A percentile compares a stretch with the other conserved stretches of the same genome.
phyloP scores from a whole-genome alignment of 139 green algal species.

The Picochlorum costavermella region DNA sequence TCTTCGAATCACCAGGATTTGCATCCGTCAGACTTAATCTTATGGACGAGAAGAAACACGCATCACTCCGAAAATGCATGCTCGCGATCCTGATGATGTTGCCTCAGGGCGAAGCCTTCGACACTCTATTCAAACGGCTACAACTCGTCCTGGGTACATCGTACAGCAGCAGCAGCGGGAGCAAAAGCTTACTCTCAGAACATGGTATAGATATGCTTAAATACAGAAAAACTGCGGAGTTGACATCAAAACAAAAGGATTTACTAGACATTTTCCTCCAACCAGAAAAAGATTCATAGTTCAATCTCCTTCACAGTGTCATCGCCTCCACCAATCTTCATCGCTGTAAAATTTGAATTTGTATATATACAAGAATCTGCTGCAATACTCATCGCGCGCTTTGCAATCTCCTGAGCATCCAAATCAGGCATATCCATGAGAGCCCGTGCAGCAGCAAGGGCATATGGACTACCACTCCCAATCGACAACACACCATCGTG shows the following conservation, averaged over 20 bases:
- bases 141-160: slow-evolving; percentile 6
- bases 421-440: slow-evolving; percentile 63
- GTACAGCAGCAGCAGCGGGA: no score
- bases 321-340: slow-evolving; percentile 20
- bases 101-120: slow-evolving; percentile 86
- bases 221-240: no score
- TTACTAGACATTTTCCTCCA: neutral
- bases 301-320: slow-evolving; percentile 10
- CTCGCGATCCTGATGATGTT: slow-evolving; percentile 84
- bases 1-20: slow-evolving; percentile 90
- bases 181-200: no score
- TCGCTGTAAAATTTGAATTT: slow-evolving; percentile 75
- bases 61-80: slow-evolving; percentile 54
- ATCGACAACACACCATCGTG: slow-evolving; percentile 78
- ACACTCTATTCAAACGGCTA: slow-evolving; percentile 63
- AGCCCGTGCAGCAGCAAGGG: slow-evolving; percentile 65
- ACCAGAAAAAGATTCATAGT: neutral
- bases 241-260: neutral
- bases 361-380: slow-evolving; percentile 91
- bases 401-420: slow-evolving; percentile 48
- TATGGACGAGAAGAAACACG: slow-evolving; percentile 60
- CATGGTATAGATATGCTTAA: no score
- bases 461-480: slow-evolving; percentile 65
- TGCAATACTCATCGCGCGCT: slow-evolving; percentile 83
- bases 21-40: slow-evolving; percentile 85